Conservation (phyloP, 2,329 filamentous ascomycete genomes). For the Xylaria sp. region DNA sequence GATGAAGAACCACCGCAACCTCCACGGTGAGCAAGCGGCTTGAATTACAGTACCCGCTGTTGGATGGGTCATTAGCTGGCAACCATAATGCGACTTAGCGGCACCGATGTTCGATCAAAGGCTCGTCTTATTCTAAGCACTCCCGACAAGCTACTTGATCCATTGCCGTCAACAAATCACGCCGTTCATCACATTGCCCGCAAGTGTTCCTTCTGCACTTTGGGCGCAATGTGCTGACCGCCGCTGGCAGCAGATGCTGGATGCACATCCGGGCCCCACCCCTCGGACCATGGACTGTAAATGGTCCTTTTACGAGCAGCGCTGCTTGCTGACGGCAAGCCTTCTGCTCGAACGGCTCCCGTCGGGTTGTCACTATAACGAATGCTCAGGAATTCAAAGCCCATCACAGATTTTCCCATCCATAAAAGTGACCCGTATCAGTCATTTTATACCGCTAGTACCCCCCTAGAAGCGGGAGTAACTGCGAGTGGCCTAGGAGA, state of each 20-base stretch:
- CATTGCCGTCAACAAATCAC: background rate
- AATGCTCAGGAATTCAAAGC: background rate
- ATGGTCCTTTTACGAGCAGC: conserved; percentile 46
- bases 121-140: conserved; percentile 14
- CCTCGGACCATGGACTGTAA: conserved; percentile 23
- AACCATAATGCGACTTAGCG: conserved; percentile 11
- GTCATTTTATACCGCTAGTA: background rate
- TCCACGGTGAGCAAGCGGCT: conserved; percentile 48
- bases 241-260: conserved; percentile 25
- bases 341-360: conserved; percentile 9
- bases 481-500: background rate
- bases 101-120: conserved; percentile 13
- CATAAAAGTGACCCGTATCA: background rate
- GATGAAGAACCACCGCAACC: conserved; percentile 76
- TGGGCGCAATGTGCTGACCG: conserved; percentile 20
- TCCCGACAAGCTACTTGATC: background rate
- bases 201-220: conserved; percentile 29
- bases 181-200: background rate
- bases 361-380: conserved; percentile 4
- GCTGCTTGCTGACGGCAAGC: conserved; percentile 42
- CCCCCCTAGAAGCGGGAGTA: background rate
- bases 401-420: conserved; percentile 6
- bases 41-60: background rate
- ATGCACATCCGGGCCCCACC: conserved; percentile 27
- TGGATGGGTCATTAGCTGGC: background rate